phyloP scores from a whole-genome alignment of 164 flowering plant species.

The Liquidambar formosana region DNA sequence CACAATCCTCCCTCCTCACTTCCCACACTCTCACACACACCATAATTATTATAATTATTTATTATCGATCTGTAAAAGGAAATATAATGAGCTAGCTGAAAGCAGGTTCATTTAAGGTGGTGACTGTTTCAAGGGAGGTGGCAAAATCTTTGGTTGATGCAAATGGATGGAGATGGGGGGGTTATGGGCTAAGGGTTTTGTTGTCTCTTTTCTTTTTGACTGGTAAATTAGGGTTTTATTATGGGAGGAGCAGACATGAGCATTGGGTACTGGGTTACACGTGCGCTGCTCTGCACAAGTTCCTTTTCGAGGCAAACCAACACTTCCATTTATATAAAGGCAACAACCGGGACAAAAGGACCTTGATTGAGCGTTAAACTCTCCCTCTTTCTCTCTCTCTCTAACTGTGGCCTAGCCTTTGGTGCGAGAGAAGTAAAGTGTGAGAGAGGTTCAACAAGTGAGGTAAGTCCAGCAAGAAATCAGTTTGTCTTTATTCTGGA shows the following conservation, averaged over 20 bases:
- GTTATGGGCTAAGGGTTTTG: constrained; percentile 42
- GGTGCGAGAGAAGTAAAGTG: no score
- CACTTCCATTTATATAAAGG: constrained; percentile 32
- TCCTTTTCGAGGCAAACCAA: constrained; percentile 57
- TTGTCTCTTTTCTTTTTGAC: neutral
- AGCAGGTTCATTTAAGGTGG: constrained; percentile 1
- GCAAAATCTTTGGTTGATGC: constrained; percentile 8
- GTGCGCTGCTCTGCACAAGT: constrained; percentile 68
- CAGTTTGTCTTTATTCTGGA: no score
- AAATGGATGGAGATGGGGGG: constrained; percentile 3
- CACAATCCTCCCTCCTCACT: neutral
- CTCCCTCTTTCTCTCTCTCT: constrained; percentile 5
- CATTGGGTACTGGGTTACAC: constrained; percentile 57
- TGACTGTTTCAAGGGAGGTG: constrained; percentile 2
- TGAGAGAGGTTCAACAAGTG: no score
- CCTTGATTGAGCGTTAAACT: constrained; percentile 26
- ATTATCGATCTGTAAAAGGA: neutral
- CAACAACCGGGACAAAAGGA: constrained; percentile 19
- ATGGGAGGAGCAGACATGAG: constrained; percentile 30
- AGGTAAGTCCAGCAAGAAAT: no score
- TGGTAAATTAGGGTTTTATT: constrained; percentile 24
- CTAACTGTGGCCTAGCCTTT: no score
- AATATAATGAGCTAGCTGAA: neutral
- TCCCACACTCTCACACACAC: neutral
- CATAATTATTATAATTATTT: neutral